Conservation (phyloP, 176 grass and related monocot species). For the Oryza rufipogon region DNA sequence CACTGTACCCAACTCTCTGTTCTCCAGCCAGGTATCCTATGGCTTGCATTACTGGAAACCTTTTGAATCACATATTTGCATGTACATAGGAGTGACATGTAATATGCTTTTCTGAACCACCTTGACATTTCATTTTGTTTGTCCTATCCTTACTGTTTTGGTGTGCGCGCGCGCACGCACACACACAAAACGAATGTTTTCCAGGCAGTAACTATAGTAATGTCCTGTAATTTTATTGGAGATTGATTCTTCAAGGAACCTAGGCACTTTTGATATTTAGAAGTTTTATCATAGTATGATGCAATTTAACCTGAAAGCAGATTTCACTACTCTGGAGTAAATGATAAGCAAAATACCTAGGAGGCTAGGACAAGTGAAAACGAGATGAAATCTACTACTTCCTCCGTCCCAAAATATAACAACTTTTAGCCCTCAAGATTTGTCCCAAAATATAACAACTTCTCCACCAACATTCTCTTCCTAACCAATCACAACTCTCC, state of each 20-base stretch:
- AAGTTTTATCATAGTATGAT: neutral
- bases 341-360: neutral
- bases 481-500: too few relatives aligned
- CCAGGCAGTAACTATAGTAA: neutral
- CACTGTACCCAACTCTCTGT: slow-evolving; percentile 93
- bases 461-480: too few relatives aligned
- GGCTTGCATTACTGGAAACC: slow-evolving; percentile 11
- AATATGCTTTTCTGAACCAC: neutral
- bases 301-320: slow-evolving; percentile 3
- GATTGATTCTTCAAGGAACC: neutral
- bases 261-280: neutral
- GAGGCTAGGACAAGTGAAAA: neutral
- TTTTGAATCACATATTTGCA: neutral
- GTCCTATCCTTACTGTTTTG: neutral
- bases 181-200: neutral
- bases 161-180: neutral
- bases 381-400: neutral
- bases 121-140: slow-evolving; percentile 26
- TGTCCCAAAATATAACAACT: too few relatives aligned
- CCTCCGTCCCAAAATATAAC: too few relatives aligned
- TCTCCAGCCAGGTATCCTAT: slow-evolving; percentile 84
- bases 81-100: neutral
- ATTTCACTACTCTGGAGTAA: slow-evolving; percentile 1
- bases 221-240: neutral
- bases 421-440: too few relatives aligned